These are phyloP conservation scores for Albifimbria verrucaria DNA, from an alignment of 2,329 filamentous ascomycete genomes.

Conservation along the genomic window DNA sequence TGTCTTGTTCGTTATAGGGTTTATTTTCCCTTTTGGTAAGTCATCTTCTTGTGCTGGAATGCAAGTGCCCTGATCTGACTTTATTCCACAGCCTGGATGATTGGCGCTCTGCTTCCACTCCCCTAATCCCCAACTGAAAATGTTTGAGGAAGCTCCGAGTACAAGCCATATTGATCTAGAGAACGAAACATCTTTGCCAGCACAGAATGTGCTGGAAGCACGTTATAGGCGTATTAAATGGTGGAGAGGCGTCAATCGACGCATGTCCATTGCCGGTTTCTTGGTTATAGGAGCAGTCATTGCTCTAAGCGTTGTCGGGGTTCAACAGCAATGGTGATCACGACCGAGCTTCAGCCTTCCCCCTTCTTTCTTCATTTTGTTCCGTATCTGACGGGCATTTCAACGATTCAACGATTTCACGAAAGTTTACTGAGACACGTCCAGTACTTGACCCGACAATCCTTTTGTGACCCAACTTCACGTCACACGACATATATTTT, in stretches of 20 bases:
- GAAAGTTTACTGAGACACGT: neutral
- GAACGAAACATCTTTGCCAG: conserved; percentile 29
- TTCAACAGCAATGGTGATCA: conserved; percentile 45
- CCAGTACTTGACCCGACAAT: too few species aligned
- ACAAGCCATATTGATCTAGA: conserved; percentile 36
- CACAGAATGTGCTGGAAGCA: conserved; percentile 37
- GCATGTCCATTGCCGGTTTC: conserved; percentile 55
- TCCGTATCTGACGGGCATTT: conserved; percentile 12
- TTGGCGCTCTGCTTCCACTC: conserved; percentile 71
- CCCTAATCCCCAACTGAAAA: conserved; percentile 54
- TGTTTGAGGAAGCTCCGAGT: conserved; percentile 45
- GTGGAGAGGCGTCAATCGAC: conserved; percentile 59
- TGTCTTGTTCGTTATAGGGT: conserved; percentile 71
- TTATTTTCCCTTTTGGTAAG: conserved; percentile 71
- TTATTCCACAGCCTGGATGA: conserved; percentile 64
- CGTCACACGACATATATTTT: too few species aligned
- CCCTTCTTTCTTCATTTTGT: neutral
- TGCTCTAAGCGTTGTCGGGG: conserved; percentile 49
- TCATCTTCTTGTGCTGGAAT: conserved; percentile 7
- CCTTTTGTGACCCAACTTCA: too few species aligned
- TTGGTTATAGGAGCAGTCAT: conserved; percentile 50
- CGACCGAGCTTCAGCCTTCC: neutral
- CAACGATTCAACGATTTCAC: conserved; percentile 18
- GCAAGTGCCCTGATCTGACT: conserved; percentile 22
- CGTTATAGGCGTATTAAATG: conserved; percentile 52